phyloP scores from a whole-genome alignment of 345 rosid species.

The Eucalyptus virginea region DNA sequence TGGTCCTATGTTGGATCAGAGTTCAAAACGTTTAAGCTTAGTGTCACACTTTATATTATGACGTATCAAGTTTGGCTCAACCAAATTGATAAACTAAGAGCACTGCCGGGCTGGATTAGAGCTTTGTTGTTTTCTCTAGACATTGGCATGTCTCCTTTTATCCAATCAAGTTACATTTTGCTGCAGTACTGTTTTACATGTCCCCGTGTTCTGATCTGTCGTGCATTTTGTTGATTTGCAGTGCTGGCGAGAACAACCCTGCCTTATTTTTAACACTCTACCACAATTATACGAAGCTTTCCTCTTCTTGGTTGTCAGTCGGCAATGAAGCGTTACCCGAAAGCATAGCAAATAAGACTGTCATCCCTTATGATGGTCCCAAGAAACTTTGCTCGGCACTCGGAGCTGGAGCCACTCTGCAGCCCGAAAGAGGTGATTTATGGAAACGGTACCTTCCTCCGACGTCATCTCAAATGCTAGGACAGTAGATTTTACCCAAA shows the following conservation, averaged over 20 bases:
- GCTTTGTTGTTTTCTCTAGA: background rate
- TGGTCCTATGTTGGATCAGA: background rate
- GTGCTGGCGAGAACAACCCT: conserved; percentile 2
- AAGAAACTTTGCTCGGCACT: conserved; percentile 4
- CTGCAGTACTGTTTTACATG: background rate
- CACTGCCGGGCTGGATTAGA: background rate
- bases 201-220: background rate
- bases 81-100: background rate
- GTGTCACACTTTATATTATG: background rate
- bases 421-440: background rate
- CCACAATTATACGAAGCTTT: conserved; percentile 11
- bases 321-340: background rate
- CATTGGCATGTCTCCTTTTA: background rate
- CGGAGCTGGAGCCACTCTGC: background rate
- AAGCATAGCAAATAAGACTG: background rate
- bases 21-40: background rate
- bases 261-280: conserved; percentile 20
- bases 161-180: background rate
- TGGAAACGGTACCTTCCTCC: conserved; percentile 24
- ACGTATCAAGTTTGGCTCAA: background rate
- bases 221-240: background rate
- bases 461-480: conserved; percentile 9
- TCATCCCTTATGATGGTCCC: conserved; percentile 19
- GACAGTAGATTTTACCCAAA: background rate
- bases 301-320: conserved; percentile 17